Evolutionary conservation across 2,329 filamentous ascomycete genomes (phyloP).

Genomic region (Hymenoscyphus fructigenus): DNA sequence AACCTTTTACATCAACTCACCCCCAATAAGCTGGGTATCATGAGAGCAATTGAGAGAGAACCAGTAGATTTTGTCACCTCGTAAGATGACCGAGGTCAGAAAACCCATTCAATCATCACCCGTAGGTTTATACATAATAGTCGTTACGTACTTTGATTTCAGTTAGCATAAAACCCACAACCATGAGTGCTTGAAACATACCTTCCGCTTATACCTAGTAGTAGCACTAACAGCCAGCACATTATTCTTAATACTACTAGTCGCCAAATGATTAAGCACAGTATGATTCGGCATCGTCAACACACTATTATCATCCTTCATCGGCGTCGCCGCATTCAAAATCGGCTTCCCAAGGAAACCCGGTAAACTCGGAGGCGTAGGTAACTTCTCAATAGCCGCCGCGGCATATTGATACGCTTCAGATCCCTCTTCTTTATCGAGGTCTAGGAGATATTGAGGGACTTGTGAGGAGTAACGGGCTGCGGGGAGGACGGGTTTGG

Average conservation of each 20-base stretch:
- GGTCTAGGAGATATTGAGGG: slow-evolving; percentile 81
- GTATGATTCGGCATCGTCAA: slow-evolving; percentile 97
- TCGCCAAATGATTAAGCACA: slow-evolving; percentile 92
- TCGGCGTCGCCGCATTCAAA: slow-evolving; percentile 82
- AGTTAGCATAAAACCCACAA: slow-evolving; percentile 7
- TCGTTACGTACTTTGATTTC: slow-evolving; percentile 83
- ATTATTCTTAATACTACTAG: slow-evolving; percentile 96
- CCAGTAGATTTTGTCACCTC: background rate
- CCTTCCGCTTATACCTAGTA: slow-evolving; percentile 96
- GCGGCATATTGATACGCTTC: slow-evolving; percentile 72
- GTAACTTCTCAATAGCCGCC: slow-evolving; percentile 73
- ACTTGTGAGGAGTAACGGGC: slow-evolving; percentile 70
- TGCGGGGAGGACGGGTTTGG: slow-evolving; percentile 54
- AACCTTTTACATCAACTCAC: background rate
- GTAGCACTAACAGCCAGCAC: slow-evolving; percentile 94
- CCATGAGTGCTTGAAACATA: slow-evolving; percentile 40
- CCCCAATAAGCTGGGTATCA: background rate
- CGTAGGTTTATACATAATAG: slow-evolving; percentile 91
- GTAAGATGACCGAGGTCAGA: background rate
- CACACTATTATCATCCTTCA: slow-evolving; percentile 98
- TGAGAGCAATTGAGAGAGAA: background rate
- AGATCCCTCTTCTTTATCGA: slow-evolving; percentile 81
- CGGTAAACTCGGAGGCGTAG: slow-evolving; percentile 80
- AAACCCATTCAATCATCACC: slow-evolving; percentile 43
- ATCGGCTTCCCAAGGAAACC: slow-evolving; percentile 94